Evolutionary conservation across 768 basidiomycete species (phyloP), one percentile per base, ranked within the genome.

Genomic region (Termitomyces sp.): DNA sequence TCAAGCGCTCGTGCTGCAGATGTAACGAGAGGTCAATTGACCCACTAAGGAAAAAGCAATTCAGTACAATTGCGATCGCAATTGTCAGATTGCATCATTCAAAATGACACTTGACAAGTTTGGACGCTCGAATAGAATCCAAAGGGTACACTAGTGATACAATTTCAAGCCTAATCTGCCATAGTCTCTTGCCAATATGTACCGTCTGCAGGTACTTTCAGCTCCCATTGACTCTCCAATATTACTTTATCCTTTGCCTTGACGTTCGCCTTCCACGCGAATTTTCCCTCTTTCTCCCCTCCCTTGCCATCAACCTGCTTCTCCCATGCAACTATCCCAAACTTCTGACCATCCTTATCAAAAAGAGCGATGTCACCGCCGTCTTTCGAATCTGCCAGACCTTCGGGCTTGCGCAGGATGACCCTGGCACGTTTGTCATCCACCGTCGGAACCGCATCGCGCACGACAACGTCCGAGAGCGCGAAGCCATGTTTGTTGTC

Each of bases 271-370:
- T 68, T 70, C 83, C 83, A 86, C 66, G 83, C 81, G 63, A 80
- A 80, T 57, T 73, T 73, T 2, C 85, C 85, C 46, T 83, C 78
- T 69, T 80, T 80, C 69, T 79, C 76, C 1, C 78, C 81, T 4
- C 76, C 76, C 57, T 77, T 77, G 54, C 75, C 75, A 62, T 78
- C 75, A 1, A 71, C 71, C 7, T 68, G 59, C 46, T 72, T 72
- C 58, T 68, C 62, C 75, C 74, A 76, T 41, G 54, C 61, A 33
- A 77, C 72, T 52, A 64, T 73, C 26, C 70, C 51, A 60, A 75
- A 76, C 75, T 53, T 62, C 73, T 39, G 61, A 66, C 47, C 73
- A 53, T 15, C 70, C 71, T 45, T 69, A n/a, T n/a, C n/a, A 52
- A 22, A 56, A 29, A 78, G 60, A 22, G 64, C 51, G 4, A 78